Evolutionary conservation across 164 flowering plant genomes (phyloP).

Genomic region (Nymphaea colorata): DNA sequence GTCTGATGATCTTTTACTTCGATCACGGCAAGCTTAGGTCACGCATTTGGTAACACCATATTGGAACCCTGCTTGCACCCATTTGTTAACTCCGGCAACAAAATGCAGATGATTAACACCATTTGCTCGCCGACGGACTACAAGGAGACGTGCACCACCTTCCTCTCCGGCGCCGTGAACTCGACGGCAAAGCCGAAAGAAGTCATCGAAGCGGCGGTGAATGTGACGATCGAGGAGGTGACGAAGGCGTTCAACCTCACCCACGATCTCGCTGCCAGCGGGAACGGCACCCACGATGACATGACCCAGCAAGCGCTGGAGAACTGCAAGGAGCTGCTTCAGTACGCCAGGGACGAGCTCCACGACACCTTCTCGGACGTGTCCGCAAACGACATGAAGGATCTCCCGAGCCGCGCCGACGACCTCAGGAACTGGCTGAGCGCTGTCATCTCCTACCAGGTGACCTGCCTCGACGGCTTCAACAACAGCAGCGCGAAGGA

Average conservation of each 20-base stretch:
- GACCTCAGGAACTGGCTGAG: conserved; percentile 43
- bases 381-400: conserved; percentile 17
- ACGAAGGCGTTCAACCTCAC: conserved; percentile 10
- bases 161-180: conserved; percentile 20
- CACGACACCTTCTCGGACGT: conserved; percentile 24
- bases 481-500: conserved; percentile 17
- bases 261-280: neutral
- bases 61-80: neutral
- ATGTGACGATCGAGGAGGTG: conserved; percentile 22
- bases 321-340: conserved; percentile 37
- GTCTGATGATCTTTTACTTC: neutral
- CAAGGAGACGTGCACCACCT: conserved; percentile 25
- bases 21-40: neutral
- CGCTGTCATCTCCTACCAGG: conserved; percentile 40
- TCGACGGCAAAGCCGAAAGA: conserved; percentile 26
- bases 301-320: conserved; percentile 21
- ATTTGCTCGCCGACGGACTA: conserved; percentile 35
- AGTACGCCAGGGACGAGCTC: conserved; percentile 29
- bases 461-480: conserved; percentile 40
- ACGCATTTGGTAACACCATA: neutral
- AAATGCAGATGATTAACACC: conserved; percentile 21
- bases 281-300: conserved; percentile 5
- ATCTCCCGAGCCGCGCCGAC: conserved; percentile 14
- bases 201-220: conserved; percentile 20
- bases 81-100: neutral